Evolutionary conservation across 1,139 yeast genomes (phyloP).

Genomic region (Kodamaea plutei): DNA sequence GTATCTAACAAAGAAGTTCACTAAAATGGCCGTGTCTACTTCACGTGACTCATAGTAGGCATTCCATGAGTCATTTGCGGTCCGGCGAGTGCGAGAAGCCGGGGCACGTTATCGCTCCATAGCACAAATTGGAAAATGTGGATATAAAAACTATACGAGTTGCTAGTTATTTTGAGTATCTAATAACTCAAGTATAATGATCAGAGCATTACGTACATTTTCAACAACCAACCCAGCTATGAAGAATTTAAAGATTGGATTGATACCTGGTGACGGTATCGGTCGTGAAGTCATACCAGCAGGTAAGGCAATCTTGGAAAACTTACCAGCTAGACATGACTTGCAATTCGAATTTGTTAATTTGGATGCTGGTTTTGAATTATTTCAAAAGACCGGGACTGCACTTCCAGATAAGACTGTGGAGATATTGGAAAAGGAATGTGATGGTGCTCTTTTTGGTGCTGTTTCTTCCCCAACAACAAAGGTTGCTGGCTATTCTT

Average conservation of each 20-base stretch:
- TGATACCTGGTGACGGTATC: conserved; percentile 98
- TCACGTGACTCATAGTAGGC: neutral
- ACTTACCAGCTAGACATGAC: conserved; percentile 69
- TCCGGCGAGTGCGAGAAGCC: neutral
- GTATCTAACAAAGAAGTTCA: no score
- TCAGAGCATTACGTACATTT: conserved; percentile 31
- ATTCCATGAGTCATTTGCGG: conserved; percentile 1
- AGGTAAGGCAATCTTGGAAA: conserved; percentile 80
- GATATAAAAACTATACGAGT: neutral
- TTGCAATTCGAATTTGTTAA: conserved; percentile 80
- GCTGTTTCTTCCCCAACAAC: conserved; percentile 94
- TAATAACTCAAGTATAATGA: neutral
- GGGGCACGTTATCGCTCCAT: neutral
- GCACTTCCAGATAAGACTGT: conserved; percentile 95
- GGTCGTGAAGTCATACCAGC: conserved; percentile 98
- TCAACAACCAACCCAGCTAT: conserved; percentile 29
- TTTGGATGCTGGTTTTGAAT: conserved; percentile 91
- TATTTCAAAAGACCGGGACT: conserved; percentile 86
- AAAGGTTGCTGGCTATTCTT: conserved; percentile 93
- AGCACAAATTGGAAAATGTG: no score
- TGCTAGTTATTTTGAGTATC: neutral
- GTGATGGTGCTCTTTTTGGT: conserved; percentile 97
- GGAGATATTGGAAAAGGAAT: conserved; percentile 66
- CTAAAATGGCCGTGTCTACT: no score
- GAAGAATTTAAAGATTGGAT: conserved; percentile 44